Evolutionary conservation across 1,139 yeast species (phyloP), one percentile per base, ranked within the genome.

Genomic region (Maudiozyma humilis): DNA sequence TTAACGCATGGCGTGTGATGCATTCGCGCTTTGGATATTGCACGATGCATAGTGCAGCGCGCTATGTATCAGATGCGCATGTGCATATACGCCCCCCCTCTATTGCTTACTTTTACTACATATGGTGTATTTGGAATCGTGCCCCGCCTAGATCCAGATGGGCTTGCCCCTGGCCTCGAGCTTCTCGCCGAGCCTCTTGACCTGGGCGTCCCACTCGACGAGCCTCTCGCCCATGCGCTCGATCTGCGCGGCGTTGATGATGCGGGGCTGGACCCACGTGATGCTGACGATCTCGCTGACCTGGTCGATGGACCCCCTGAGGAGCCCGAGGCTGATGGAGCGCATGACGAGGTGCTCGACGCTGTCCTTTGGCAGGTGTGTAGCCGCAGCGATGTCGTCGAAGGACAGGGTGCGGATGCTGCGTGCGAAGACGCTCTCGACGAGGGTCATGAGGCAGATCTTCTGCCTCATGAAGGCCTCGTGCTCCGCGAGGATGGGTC

Each of bases 181-280:
- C 69, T 74, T 77, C 29, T 64, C 62, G 41, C 84, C 82, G 54
- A 91, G 73, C 38, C 71, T 70, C 40, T 75, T 74, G 33, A 89
- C 96, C 55, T 79, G 81, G 44, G 64, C 65, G 56, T 84, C 82
- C 98, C 98, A 91, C 44, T 71, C 73, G 31, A 72, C 72, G 59
- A 91, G 74, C 57, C 86, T 83, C 48, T 73, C 73, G 54, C 78
- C 78, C 82, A 91, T 87, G 45, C 75, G 73, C 45, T 72, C 76
- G 48, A 89, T 85, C 70, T 91, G 97, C 41, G 75, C 76, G 55
- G 72, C 73, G 60, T 86, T 86, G 73, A 91, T 81, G 45, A 88
- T 86, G 59, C 97, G 76, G 45, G 98, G 97, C 68, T 91, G 97
- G 50, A 89, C 81, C 97, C 98, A 91, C 18, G 86, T 79, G 44